Evolutionary conservation across 495 filamentous ascomycete species (phyloP), one percentile per base, ranked within the genome.

Genomic region (Lophium mytilinum): DNA sequence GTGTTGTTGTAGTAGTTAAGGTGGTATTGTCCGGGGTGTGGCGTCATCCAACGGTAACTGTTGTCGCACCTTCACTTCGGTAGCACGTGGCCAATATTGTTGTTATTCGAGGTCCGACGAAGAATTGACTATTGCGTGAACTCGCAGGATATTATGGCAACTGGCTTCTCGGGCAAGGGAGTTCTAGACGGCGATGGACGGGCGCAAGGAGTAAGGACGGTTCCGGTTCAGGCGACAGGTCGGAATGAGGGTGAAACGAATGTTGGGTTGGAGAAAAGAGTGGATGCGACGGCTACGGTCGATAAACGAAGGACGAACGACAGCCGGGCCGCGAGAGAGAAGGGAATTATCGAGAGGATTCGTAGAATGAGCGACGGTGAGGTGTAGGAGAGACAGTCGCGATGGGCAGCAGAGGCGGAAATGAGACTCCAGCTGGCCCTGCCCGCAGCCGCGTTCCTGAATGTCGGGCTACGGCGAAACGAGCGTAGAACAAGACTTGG

Each of bases 301-400:
- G 62, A 61, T 65, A 55, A 65, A 65, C 53, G 62, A 65, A 65
- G 62, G 62, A 43, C 62, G 62, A 64, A 64, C 62, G 62, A 65
- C 62, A 61, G 62, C 62, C 62, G 18, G 62, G 62, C 57, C 62
- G 62, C 62, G 58, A 54, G 54, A 54, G 54, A 15, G 30, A 55
- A 64, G 56, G 53, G 35, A 54, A 56, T 43, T 45, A 56, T 30
- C 37, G 36, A 17, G 37, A 36, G 18, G 9, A 3, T 30, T 6
- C 3, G 24, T 30, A n/a, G 24, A 15, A 18, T 6, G 49, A n/a
- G 49, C n/a, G 21, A 21, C 30, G 19, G 48, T 37, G 57, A 60
- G 41, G 43, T 34, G 45, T 37, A 55, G 62, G 9, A 34, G 50
- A 50, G 53, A 37, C 37, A 33, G 56, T 10, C 46, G 43, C 15